A percentile compares a stretch with the other conserved stretches of the same genome.
Evolutionary conservation across 2,329 filamentous ascomycete species (phyloP).

Genomic region (Botrytis porri): DNA sequence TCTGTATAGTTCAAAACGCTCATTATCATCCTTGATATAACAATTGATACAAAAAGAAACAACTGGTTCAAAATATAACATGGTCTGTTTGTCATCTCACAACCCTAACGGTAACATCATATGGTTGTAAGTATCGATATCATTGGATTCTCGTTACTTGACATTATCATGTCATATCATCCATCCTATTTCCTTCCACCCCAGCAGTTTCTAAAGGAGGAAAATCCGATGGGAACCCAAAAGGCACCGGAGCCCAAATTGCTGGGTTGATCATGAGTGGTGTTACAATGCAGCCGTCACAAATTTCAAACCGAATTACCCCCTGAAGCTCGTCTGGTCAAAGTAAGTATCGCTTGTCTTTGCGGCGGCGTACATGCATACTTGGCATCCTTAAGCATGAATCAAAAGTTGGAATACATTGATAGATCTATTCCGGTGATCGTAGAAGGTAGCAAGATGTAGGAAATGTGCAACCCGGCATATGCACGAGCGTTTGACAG

Average conservation of each 20-base stretch:
- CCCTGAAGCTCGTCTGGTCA: neutral
- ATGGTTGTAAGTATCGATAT: neutral
- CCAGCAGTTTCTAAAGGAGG: neutral
- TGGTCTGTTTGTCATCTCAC: no score
- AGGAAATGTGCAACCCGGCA: slow-evolving; percentile 6
- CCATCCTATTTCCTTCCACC: neutral
- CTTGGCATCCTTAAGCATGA: neutral
- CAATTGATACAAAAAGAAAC: no score
- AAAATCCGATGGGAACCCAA: neutral
- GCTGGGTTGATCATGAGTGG: slow-evolving; percentile 13
- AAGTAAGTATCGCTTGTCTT: neutral
- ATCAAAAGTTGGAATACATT: neutral
- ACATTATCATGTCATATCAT: neutral
- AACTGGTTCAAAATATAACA: no score
- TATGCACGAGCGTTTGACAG: slow-evolving; percentile 18
- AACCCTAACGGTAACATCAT: no score
- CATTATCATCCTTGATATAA: no score
- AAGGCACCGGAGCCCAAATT: slow-evolving; percentile 13
- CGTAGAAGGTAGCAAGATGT: neutral
- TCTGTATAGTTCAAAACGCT: no score
- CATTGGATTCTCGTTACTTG: neutral
- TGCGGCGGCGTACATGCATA: slow-evolving; percentile 3
- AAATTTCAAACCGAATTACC: neutral
- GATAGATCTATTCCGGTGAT: neutral
- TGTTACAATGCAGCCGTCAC: slow-evolving; percentile 14